Conservation (phyloP, 2,329 filamentous ascomycete species). For the Teratosphaeriaceae sp. region DNA sequence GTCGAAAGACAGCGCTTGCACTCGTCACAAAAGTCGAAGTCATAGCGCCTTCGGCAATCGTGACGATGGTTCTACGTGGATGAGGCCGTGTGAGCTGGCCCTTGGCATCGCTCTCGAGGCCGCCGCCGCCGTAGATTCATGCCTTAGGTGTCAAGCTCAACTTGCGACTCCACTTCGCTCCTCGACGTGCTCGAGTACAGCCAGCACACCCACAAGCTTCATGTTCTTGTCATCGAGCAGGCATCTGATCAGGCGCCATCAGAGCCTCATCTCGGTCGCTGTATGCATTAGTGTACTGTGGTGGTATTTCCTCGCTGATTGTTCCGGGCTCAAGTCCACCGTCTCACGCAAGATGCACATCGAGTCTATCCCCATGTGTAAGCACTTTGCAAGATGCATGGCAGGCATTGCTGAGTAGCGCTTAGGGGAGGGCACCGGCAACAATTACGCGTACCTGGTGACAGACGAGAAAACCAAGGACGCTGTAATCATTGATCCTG, state of each 20-base stretch:
- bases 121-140: no score
- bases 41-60: no score
- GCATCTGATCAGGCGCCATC: not conserved
- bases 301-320: constrained; percentile 18
- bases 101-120: no score
- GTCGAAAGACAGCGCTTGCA: no score
- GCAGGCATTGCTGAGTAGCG: constrained; percentile 14
- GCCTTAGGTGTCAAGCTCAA: no score
- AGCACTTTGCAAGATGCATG: constrained; percentile 29
- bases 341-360: constrained; percentile 61
- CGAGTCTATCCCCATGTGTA: constrained; percentile 85
- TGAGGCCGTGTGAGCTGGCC: no score
- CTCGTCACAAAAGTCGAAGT: no score
- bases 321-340: constrained; percentile 13
- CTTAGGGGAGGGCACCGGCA: constrained; percentile 69
- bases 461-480: constrained; percentile 45
- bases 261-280: constrained; percentile 9
- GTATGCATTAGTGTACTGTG: constrained; percentile 18
- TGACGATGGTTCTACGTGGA: no score
- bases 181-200: no score
- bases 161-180: not conserved
- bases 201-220: no score
- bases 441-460: constrained; percentile 74
- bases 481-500: constrained; percentile 66
- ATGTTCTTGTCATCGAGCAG: not conserved